Evolutionary conservation across 2,329 filamentous ascomycete genomes (phyloP), one percentile per base, ranked within the genome.

Genomic region (Sporothrix dimorphospora): DNA sequence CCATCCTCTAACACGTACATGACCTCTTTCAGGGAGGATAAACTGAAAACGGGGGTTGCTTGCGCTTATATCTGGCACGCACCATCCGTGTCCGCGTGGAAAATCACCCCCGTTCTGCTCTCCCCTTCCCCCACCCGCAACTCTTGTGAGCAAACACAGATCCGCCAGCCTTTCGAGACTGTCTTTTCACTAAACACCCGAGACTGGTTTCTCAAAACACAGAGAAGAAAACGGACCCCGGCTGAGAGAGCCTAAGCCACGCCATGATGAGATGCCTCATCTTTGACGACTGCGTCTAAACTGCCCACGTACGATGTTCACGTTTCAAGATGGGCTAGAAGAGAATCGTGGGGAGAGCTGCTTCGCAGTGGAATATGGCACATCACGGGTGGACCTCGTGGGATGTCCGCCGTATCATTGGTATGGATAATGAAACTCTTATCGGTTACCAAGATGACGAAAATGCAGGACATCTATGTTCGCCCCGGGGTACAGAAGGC

Each of bases 401-500:
- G 38, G 57, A 45, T 45, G 59, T 63, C 42, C n/a, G 38, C n/a
- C 4, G 12, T 63, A 42, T 45, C 59, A 63, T 21, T 21, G 38
- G 59, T 63, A 63, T 45, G 59, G 27, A 63, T 61, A 42, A 63
- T 63, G n/a, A 38, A 27, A 42, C 16, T n/a, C 59, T 45, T 45
- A 63, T 63, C 59, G 5, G 38, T 63, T 63, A 63, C n/a, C 4
- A 45, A 45, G 38, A 63, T 63, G 59, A 16, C 38, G n/a, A 45
- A 24, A 45, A 42, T 7, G 38, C n/a, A 42, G 12, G 11, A 16
- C 38, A 42, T 24, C 16, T 24, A 21, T 63, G 34, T 9, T 59
- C 8, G 7, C 55, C n/a, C 30, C 30, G 30, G 27, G 30, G 1
- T 38, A 12, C 14, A 30, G 30, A n/a, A 34, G 19, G 53, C 45